Evolutionary conservation across 129 eudicot genomes (phyloP).

Genomic region (Arctium lappa): DNA sequence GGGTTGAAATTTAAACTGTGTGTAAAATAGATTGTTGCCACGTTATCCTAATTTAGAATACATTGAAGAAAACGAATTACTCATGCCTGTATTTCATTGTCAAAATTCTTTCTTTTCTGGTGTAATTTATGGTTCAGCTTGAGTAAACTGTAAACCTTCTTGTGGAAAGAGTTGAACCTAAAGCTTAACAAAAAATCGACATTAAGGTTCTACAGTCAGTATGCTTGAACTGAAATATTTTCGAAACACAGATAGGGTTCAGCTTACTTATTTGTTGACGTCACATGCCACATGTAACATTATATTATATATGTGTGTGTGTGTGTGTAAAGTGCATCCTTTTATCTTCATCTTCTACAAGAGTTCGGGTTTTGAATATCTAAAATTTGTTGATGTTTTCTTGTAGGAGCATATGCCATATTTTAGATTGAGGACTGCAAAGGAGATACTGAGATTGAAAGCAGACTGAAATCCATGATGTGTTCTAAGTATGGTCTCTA

Average conservation of each 20-base stretch:
- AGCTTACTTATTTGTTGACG: neutral
- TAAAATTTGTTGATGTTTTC: conserved; percentile 5
- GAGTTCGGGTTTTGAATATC: neutral
- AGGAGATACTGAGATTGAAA: conserved; percentile 70
- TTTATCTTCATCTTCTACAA: neutral
- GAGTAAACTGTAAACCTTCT: too few relatives aligned
- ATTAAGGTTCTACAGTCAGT: too few relatives aligned
- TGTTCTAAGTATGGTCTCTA: neutral
- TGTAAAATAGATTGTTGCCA: neutral
- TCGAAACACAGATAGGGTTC: neutral
- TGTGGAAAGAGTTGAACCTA: too few relatives aligned
- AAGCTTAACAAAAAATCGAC: too few relatives aligned
- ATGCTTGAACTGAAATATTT: too few relatives aligned
- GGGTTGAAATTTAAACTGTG: neutral
- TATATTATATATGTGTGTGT: neutral
- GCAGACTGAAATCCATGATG: conserved; percentile 48
- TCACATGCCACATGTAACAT: too few relatives aligned
- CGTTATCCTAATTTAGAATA: neutral
- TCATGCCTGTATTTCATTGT: neutral
- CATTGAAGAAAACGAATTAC: neutral
- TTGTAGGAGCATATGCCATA: conserved; percentile 86
- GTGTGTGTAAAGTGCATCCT: neutral
- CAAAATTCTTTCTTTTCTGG: neutral
- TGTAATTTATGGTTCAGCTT: neutral
- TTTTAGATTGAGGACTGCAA: conserved; percentile 75